phyloP scores from a whole-genome alignment of 257 asterid genomes.

The Nicotiana attenuata region DNA sequence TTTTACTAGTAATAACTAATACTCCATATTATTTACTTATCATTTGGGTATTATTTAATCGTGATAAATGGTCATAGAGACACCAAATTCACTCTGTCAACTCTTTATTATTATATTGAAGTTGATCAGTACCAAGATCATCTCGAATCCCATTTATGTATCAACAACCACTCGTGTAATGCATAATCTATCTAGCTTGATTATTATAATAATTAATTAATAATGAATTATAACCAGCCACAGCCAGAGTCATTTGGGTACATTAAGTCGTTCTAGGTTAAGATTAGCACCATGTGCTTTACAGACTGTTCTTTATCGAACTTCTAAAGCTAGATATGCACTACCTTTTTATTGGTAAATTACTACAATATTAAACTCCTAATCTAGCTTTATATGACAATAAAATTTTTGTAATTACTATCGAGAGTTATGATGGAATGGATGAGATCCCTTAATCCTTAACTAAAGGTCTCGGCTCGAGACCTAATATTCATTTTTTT shows the following conservation, averaged over 20 bases:
- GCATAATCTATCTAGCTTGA: neutral
- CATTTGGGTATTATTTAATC: neutral
- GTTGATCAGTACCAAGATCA: neutral
- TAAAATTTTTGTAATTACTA: too few species aligned
- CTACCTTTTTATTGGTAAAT: neutral
- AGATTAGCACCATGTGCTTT: constrained; percentile 19
- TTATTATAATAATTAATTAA: neutral
- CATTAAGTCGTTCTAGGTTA: neutral
- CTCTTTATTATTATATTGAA: neutral
- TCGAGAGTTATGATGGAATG: too few species aligned
- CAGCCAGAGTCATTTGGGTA: neutral
- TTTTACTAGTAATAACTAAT: neutral
- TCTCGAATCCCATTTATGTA: neutral
- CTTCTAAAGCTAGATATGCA: neutral
- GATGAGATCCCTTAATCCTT: too few species aligned
- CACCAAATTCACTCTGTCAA: neutral
- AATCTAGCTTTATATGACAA: neutral
- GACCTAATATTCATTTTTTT: too few species aligned
- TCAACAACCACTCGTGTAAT: neutral
- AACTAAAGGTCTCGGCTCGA: too few species aligned
- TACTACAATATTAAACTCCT: neutral
- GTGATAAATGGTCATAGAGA: neutral
- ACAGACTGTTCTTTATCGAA: constrained; percentile 12
- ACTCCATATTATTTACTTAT: neutral
- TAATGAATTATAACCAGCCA: neutral